Percentiles rank a stretch among this genome's conserved stretches.
Evolutionary conservation across 1,284 basidiomycete genomes (phyloP).

Genomic region (Apiotrichum sp.): DNA sequence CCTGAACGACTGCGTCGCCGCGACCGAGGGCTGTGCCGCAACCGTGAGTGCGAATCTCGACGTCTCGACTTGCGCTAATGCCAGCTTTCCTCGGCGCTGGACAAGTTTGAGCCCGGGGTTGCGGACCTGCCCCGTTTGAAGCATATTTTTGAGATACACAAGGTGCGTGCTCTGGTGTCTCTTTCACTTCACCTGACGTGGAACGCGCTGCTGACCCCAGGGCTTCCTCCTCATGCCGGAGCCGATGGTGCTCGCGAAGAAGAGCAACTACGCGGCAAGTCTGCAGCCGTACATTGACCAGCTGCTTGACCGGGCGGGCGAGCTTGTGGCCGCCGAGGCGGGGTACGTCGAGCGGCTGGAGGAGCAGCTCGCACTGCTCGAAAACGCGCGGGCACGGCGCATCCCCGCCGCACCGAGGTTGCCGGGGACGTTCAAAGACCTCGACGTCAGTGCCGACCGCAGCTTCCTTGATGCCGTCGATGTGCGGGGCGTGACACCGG

Average conservation of each 20-base stretch:
- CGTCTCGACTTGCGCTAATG: not conserved
- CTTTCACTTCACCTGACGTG: not conserved
- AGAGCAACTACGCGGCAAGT: slow-evolving; percentile 31
- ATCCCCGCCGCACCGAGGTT: not conserved
- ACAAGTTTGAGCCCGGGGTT: slow-evolving; percentile 31
- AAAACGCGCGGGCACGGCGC: not conserved
- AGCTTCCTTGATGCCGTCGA: slow-evolving; percentile 28
- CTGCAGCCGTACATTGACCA: slow-evolving; percentile 42
- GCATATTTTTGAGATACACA: slow-evolving; percentile 36
- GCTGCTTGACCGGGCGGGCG: slow-evolving; percentile 35
- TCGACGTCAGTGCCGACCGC: slow-evolving; percentile 5
- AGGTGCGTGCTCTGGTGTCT: slow-evolving; percentile 24
- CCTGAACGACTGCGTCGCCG: slow-evolving; percentile 42
- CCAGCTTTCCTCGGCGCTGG: slow-evolving; percentile 19
- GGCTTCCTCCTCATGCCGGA: slow-evolving; percentile 43
- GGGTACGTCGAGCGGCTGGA: slow-evolving; percentile 23
- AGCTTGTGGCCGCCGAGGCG: slow-evolving; percentile 23
- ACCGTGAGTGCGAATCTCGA: slow-evolving; percentile 6
- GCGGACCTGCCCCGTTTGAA: slow-evolving; percentile 38
- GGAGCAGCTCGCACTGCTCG: not conserved
- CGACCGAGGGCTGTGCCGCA: slow-evolving; percentile 34
- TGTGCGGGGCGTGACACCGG: slow-evolving; percentile 26
- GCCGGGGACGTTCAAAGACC: slow-evolving; percentile 5
- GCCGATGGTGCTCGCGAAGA: slow-evolving; percentile 34
- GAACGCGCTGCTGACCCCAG: slow-evolving; percentile 14